Percentiles rank a stretch among this genome's conserved stretches.
phyloP scores from a whole-genome alignment of 1,139 yeast species.

The Waltiozyma sp. region DNA sequence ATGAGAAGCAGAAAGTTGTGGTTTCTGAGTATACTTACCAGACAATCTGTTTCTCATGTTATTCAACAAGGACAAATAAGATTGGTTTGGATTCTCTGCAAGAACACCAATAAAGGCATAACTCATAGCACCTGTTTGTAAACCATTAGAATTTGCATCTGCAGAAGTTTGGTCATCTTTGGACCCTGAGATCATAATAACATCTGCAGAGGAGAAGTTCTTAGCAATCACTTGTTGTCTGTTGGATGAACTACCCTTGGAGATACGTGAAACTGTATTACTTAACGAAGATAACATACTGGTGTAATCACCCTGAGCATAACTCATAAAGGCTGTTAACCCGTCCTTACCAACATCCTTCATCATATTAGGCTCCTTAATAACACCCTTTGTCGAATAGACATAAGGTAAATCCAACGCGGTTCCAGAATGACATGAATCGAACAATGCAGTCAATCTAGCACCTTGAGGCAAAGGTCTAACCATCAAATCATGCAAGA shows the following conservation, averaged over 20 bases:
- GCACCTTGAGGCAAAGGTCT: constrained; percentile 72
- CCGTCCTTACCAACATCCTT: constrained; percentile 80
- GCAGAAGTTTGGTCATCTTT: constrained; percentile 61
- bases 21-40: constrained; percentile 74
- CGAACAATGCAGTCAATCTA: constrained; percentile 78
- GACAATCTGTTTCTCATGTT: constrained; percentile 64
- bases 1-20: constrained; percentile 78
- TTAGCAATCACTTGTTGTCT: constrained; percentile 33
- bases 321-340: constrained; percentile 57
- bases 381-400: constrained; percentile 82
- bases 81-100: constrained; percentile 56
- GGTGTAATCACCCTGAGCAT: constrained; percentile 59
- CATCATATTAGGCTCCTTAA: constrained; percentile 80
- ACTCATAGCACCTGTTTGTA: constrained; percentile 89
- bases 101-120: constrained; percentile 76
- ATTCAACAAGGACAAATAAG: constrained; percentile 67
- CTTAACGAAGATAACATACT: constrained; percentile 34
- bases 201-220: constrained; percentile 85
- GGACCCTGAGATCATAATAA: constrained; percentile 77
- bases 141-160: constrained; percentile 53
- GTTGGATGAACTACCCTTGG: constrained; percentile 10
- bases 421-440: constrained; percentile 90
- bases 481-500: constrained; percentile 76
- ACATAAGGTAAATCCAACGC: constrained; percentile 82
- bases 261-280: constrained; percentile 29